phyloP scores from a whole-genome alignment of 257 asterid species.

The Linderniella brevidens region DNA sequence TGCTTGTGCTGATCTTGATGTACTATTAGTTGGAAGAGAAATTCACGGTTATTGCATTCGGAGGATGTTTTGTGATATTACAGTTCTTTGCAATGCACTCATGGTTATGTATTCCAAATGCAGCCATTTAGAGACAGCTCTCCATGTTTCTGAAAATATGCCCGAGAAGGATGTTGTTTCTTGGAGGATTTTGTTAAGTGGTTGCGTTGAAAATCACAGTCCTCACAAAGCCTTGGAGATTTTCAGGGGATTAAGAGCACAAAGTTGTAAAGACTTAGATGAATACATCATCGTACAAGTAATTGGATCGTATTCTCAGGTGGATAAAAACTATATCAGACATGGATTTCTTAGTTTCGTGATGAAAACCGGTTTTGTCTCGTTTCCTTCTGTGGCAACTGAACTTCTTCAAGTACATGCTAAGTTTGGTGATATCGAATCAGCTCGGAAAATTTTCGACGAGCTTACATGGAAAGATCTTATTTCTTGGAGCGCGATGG shows the following conservation, averaged over 20 bases:
- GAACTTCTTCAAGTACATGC: conserved; percentile 52
- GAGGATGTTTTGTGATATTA: conserved; percentile 16
- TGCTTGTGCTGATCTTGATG: conserved; percentile 47
- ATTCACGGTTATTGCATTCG: conserved; percentile 50
- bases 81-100: conserved; percentile 34
- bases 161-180: conserved; percentile 52
- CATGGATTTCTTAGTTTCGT: conserved; percentile 37
- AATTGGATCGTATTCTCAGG: conserved; percentile 29
- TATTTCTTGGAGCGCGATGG: conserved; percentile 70
- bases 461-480: conserved; percentile 37
- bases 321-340: conserved; percentile 19
- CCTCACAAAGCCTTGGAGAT: conserved; percentile 25
- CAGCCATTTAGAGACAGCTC: conserved; percentile 27
- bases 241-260: conserved; percentile 29
- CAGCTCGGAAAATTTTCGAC: conserved; percentile 39
- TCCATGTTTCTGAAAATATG: conserved; percentile 28
- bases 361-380: conserved; percentile 36
- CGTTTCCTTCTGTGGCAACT: conserved; percentile 27
- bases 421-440: conserved; percentile 31
- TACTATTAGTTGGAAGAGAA: conserved; percentile 40
- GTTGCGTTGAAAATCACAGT: conserved; percentile 31
- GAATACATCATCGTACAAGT: conserved; percentile 29
- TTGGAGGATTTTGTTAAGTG: conserved; percentile 50
- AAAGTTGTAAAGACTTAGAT: conserved; percentile 25
- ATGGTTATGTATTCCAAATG: conserved; percentile 57